Evolutionary conservation across 208 protist species (phyloP).

Genomic region (Leishmania amazonensis): DNA sequence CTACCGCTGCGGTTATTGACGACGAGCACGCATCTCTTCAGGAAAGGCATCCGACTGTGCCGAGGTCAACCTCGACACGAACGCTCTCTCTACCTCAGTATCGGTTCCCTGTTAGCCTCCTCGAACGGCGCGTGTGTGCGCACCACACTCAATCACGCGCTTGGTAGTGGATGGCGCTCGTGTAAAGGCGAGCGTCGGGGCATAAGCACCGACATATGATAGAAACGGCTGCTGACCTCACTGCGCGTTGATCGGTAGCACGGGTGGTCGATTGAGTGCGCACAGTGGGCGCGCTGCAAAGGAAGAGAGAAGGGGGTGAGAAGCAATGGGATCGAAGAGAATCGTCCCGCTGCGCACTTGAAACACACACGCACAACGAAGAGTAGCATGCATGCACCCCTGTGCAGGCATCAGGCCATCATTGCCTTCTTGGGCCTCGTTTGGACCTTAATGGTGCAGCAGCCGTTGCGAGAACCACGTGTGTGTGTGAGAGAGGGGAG

Average conservation of each 20-base stretch:
- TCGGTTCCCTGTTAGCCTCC: neutral
- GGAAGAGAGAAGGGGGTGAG: neutral
- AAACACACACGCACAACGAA: slow-evolving; percentile 4
- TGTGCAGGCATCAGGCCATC: neutral
- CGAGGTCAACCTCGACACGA: neutral
- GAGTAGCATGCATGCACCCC: neutral
- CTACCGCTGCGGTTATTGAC: slow-evolving; percentile 80
- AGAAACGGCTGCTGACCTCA: neutral
- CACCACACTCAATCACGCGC: neutral
- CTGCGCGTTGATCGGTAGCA: neutral
- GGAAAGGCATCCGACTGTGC: slow-evolving; percentile 13
- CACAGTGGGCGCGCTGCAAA: neutral
- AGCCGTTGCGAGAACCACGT: neutral
- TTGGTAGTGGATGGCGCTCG: neutral
- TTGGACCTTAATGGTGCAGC: neutral
- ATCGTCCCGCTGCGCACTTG: neutral
- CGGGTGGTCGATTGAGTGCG: too few species aligned
- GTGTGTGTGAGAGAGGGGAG: neutral
- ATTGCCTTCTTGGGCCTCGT: neutral
- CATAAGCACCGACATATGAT: neutral
- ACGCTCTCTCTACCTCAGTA: neutral
- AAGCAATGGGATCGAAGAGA: neutral
- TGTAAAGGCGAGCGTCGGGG: too few species aligned
- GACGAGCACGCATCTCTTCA: slow-evolving; percentile 57
- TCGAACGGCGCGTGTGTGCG: neutral